phyloP scores from a whole-genome alignment of 495 filamentous ascomycete species.

The Annulohypoxylon moriforme region DNA sequence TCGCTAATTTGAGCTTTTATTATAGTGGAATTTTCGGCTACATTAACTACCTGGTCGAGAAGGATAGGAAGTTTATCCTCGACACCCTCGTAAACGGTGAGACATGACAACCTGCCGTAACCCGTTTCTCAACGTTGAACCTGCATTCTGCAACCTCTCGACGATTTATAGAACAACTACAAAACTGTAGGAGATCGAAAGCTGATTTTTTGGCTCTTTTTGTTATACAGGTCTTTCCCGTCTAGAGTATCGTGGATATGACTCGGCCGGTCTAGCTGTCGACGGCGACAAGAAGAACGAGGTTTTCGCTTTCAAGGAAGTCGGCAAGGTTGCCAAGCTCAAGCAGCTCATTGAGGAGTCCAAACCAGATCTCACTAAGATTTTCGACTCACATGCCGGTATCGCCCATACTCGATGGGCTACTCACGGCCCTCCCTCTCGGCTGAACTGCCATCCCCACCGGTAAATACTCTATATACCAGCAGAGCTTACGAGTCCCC shows the following conservation, averaged over 20 bases:
- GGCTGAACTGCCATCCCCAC: constrained; percentile 97
- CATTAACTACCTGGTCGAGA: constrained; percentile 92
- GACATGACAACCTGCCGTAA: constrained; percentile 45
- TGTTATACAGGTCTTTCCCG: constrained; percentile 72
- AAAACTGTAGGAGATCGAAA: not conserved
- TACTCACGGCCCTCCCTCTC: constrained; percentile 93
- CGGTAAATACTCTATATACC: constrained; percentile 68
- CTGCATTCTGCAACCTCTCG: constrained; percentile 24
- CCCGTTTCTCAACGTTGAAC: constrained; percentile 20
- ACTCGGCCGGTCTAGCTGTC: constrained; percentile 94
- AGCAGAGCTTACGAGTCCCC: constrained; percentile 44
- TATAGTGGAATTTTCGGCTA: constrained; percentile 98
- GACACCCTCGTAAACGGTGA: constrained; percentile 95
- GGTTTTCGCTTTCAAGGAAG: constrained; percentile 97
- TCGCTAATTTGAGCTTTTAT: constrained; percentile 42
- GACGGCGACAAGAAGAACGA: constrained; percentile 99
- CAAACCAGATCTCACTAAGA: constrained; percentile 85
- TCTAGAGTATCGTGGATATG: constrained; percentile 96
- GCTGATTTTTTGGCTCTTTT: constrained; percentile 38
- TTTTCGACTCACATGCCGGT: constrained; percentile 96
- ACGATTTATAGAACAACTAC: not conserved
- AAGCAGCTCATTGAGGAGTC: constrained; percentile 88
- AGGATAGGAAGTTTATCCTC: constrained; percentile 93
- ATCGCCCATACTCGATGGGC: constrained; percentile 99
- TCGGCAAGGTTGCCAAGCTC: constrained; percentile 97